Evolutionary conservation across 345 rosid genomes (phyloP).

Genomic region (Aquilaria sinensis): DNA sequence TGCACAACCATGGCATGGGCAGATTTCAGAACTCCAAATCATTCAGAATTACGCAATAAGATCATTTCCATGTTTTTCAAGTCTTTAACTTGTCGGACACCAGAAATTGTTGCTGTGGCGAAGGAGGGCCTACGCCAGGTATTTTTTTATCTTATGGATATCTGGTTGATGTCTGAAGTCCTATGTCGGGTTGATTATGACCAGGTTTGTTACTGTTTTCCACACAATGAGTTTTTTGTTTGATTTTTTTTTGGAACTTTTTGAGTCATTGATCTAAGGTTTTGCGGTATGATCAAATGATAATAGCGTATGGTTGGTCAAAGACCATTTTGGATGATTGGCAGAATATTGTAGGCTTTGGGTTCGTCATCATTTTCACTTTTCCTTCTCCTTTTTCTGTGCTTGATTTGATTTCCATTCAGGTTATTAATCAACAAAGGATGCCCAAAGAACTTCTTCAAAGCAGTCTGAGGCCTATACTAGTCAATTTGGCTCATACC

Average conservation of each 20-base stretch:
- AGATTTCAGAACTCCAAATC: slow-evolving; percentile 78
- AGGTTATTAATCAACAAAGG: slow-evolving; percentile 96
- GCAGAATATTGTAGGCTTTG: background rate
- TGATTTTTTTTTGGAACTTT: no score
- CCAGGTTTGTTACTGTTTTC: no score
- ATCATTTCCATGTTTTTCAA: slow-evolving; percentile 98
- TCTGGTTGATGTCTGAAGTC: background rate
- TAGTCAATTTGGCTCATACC: slow-evolving; percentile 93
- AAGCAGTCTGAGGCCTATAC: slow-evolving; percentile 97
- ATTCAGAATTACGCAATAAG: slow-evolving; percentile 83
- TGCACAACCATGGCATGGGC: slow-evolving; percentile 99
- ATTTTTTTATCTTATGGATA: slow-evolving; percentile 16
- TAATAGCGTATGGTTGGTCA: background rate
- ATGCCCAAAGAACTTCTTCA: slow-evolving; percentile 99
- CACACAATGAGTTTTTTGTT: no score
- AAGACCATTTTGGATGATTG: background rate
- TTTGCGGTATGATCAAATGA: background rate
- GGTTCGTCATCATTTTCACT: background rate
- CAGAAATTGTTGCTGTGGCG: slow-evolving; percentile 97
- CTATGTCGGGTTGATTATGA: no score
- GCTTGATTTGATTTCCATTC: slow-evolving; percentile 11
- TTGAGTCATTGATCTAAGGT: no score
- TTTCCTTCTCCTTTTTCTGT: background rate
- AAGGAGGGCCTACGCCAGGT: slow-evolving; percentile 99
- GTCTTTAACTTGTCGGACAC: slow-evolving; percentile 87